Percentiles rank a stretch among this genome's conserved stretches.
These are phyloP conservation scores for Eimeria sp. DNA, from an alignment of 169 alveolate species.

Conservation along the genomic window DNA sequence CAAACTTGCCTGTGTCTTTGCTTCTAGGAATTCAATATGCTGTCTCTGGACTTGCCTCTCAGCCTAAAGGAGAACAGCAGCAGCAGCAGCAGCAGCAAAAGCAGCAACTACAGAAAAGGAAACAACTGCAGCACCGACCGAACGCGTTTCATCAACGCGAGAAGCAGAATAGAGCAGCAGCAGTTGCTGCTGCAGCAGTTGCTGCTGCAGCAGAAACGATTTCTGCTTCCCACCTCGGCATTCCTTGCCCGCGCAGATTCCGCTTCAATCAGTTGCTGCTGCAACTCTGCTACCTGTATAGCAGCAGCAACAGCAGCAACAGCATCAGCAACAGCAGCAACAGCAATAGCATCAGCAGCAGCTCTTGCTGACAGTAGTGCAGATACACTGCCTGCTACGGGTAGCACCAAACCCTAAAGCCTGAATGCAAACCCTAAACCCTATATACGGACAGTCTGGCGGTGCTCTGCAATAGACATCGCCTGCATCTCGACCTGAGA, in stretches of 20 bases:
- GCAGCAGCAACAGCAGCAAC: neutral
- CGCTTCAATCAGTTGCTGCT: neutral
- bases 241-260: neutral
- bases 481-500: constrained; percentile 43
- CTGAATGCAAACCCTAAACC: neutral
- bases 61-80: neutral
- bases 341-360: neutral
- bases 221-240: neutral
- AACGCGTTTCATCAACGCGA: too few relatives aligned
- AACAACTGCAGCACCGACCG: neutral
- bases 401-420: neutral
- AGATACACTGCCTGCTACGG: neutral
- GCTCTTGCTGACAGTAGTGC: neutral
- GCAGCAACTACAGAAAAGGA: too few relatives aligned
- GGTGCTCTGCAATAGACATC: constrained; percentile 39
- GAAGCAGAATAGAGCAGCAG: neutral
- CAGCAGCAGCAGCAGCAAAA: constrained; percentile 27
- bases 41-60: constrained; percentile 16
- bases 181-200: too few relatives aligned
- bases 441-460: constrained; percentile 39
- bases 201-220: too few relatives aligned
- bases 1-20: constrained; percentile 27
- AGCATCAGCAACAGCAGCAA: neutral
- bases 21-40: constrained; percentile 32
- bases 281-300: neutral